phyloP scores from a whole-genome alignment of 2,329 filamentous ascomycete genomes.

The Colletotrichum sp. region DNA sequence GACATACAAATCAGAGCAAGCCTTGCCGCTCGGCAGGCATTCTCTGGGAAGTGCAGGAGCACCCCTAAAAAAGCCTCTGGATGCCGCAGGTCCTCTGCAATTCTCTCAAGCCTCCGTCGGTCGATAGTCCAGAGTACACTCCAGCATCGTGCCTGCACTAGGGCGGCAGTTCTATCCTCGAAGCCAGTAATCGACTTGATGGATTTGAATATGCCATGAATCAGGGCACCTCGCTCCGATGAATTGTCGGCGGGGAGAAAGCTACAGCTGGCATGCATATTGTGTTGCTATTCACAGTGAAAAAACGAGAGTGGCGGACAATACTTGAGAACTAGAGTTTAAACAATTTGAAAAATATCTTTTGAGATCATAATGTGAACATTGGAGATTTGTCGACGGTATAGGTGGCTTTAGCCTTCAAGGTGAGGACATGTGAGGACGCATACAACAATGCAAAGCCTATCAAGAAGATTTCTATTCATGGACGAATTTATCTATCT shows the following conservation, averaged over 20 bases:
- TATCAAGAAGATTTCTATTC: too few relatives aligned
- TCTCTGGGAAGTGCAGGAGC: background rate
- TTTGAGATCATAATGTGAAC: too few relatives aligned
- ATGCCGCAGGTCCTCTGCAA: background rate
- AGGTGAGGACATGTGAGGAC: too few relatives aligned
- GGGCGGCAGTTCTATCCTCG: fast-evolving
- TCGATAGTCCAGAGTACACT: background rate
- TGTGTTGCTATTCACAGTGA: fast-evolving
- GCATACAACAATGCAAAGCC: too few relatives aligned
- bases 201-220: background rate
- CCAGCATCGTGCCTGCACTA: background rate
- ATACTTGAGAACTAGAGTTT: too few relatives aligned
- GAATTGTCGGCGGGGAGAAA: background rate
- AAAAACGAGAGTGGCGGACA: fast-evolving
- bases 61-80: background rate
- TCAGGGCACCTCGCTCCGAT: background rate
- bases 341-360: too few relatives aligned
- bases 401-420: too few relatives aligned
- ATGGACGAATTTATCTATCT: too few relatives aligned
- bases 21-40: background rate
- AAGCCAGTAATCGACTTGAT: background rate
- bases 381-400: too few relatives aligned
- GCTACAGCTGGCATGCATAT: background rate
- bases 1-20: background rate
- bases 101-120: fast-evolving